Evolutionary conservation across 2,329 filamentous ascomycete genomes (phyloP), one percentile per base, ranked within the genome.

Genomic region (Sclerotiophoma versabilis): DNA sequence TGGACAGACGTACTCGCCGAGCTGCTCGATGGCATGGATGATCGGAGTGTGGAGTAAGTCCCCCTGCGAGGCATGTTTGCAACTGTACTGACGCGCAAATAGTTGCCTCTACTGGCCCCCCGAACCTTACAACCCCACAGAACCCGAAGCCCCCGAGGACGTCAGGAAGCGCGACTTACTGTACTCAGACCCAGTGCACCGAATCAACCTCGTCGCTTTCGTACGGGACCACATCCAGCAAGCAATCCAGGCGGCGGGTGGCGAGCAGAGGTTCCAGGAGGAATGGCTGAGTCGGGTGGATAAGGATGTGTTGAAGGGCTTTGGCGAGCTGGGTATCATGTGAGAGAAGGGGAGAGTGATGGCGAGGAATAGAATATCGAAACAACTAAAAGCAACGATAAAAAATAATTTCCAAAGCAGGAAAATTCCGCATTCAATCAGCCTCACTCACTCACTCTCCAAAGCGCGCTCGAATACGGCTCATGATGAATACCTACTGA

Each of bases 281-380:
- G 81, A 87, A 44, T 93, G 87, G 85, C 75, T 86, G 12, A 81
- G 81, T n/a, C 90, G 92, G 58, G 89, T 95, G 22, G 91, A 95
- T 72, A 82, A 81, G 62, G 87, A 92, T 54, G 83, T 93, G 14
- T 64, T 93, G 57, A 78, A 79, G 10, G 84, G 81, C n/a, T 93
- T 92, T 62, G 63, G 62, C 1, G 69, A 69, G 53, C 37, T 76
- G 61, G 73, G 73, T 0, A 70, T 76, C 6, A 74, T 76, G 72
- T 75, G 42, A 37, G 25, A 12, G 0, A n/a, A 17, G 4, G 32
- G 17, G 5, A n/a, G 32, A 15, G 17, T 33, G 32, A n/a, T 17
- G n/a, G n/a, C n/a, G 9, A 33, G 14, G 15, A 33, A n/a, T 6
- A 9, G 27, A 30, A 30, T n/a, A n/a, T n/a, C n/a, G n/a, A n/a